phyloP scores from a whole-genome alignment of 306 rosid species.

The Sphenostylis stenocarpa region DNA sequence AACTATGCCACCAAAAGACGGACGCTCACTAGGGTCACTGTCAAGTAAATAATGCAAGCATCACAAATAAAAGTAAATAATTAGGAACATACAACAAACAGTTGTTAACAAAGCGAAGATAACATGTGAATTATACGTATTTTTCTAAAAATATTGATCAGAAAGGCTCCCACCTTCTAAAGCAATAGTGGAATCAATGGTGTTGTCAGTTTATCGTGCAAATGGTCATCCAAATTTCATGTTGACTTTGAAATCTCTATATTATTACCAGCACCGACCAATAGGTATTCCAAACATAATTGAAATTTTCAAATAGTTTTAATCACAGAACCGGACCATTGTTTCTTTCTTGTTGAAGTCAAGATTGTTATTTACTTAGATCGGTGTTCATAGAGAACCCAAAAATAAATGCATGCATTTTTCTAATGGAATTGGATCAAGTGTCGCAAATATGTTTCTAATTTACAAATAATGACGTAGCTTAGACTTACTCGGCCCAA shows the following conservation, averaged over 20 bases:
- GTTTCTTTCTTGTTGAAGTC: not conserved
- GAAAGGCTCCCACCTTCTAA: not conserved
- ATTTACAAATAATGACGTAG: not conserved
- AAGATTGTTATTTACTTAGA: not conserved
- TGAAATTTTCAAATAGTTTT: constrained; percentile 10
- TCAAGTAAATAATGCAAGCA: constrained; percentile 28
- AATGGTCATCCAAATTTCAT: not conserved
- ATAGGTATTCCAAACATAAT: not conserved
- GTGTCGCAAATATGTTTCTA: not conserved
- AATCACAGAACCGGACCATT: not conserved
- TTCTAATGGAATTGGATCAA: constrained; percentile 14
- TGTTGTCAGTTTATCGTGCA: not conserved
- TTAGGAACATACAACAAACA: not conserved
- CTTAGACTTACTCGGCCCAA: constrained; percentile 86
- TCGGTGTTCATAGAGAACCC: not conserved
- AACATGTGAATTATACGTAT: not conserved
- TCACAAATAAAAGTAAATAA: constrained; percentile 14
- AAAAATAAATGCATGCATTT: not conserved
- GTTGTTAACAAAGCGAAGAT: not conserved
- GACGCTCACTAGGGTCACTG: constrained; percentile 84
- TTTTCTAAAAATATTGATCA: not conserved
- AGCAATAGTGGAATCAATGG: not conserved
- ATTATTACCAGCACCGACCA: not conserved
- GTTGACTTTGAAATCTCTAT: not conserved
- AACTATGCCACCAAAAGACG: constrained; percentile 65